Base-by-base conservation (phyloP, 148 eudicot genomes). In the Chenopodium album region DNA sequence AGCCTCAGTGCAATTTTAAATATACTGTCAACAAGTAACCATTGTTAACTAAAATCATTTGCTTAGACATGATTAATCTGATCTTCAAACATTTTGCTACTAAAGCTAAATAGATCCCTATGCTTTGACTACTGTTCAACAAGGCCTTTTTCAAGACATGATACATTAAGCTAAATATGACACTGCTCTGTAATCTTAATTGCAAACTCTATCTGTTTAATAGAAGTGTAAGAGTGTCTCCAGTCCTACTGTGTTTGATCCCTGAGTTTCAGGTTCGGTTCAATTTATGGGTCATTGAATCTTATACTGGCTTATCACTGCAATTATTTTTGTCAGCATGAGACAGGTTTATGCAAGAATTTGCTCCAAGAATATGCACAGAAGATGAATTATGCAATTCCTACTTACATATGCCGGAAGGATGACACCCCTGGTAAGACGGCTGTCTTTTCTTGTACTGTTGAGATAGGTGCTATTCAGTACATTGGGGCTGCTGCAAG, bases 331-430 rank as follows among this genome's bases (percentile, higher is more conserved):
- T 81, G 47, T 78, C 95, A 96, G 99, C 99, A 96, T 83, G 91
- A 92, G 82, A 94, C 97, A n/a, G 99, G 99, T 37, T 84, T 96
- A 76, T 92, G 97, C 87, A 96, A 96, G 80, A 96, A 96, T 82
- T 85, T 92, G 77, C 89, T 96, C 75, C 99, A 96, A 79, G 99
- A 92, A 82, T 96, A 94, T 79, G 95, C 99, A 46, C 99, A 96
- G 81, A 96, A 96, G 86, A 94, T 94, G 98, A 94, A 92, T 82
- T 94, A 88, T 71, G 99, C 98, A 23, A 86, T 94, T 56, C 99
- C 99, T 62, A 78, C 67, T 1, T 96, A 96, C 46, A 77, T 78
- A 28, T 89, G 92, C 83, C 76, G 44, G 9, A 95, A 81, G 77
- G 89, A 76, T 9, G 91, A 85, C 29, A 64, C 54, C 75, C 62